Evolutionary conservation across 2,329 filamentous ascomycete species (phyloP), one percentile per base, ranked within the genome.

Genomic region (Aspergillus hortae): DNA sequence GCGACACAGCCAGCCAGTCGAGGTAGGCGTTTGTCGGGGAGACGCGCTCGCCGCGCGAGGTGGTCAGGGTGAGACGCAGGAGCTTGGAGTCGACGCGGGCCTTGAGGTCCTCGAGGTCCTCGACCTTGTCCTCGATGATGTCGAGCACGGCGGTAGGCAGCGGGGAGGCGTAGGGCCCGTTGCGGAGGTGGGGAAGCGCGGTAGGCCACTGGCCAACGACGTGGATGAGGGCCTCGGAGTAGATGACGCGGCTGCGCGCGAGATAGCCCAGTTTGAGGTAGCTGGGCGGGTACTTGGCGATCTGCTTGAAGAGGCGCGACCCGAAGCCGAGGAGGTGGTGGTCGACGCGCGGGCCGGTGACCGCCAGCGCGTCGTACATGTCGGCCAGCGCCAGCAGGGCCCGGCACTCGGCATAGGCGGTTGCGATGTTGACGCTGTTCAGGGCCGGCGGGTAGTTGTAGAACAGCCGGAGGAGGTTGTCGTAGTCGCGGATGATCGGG

Each of bases 271-370:
- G 81, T 52, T 92, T 92, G 44, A 96, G 82, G 67, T 96, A 97
- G 54, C 86, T 91, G 44, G 94, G 89, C 11, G 92, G 92, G 67
- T 96, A 96, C 72, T 96, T 96, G 48, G 92, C 91, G 57, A 96
- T 95, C 72, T 96, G 92, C 71, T 94, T 95, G 87, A 92, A 96
- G 2, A 97, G 80, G 1, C 90, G 83, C 19, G 88, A 89, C 63
- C 94, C 90, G 69, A 96, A 97, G 61, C 94, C 90, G 14, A 97
- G 78, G 12, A 97, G 80, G 69, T 97, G 92, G 74, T 97, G 92
- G 71, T 96, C 92, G 42, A 96, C 89, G 35, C 92, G 84, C 1
- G 90, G 89, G 0, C 92, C 92, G 7, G 95, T 90, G 14, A 96
- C 90, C 27, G 86, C 80, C 11, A 96, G 80, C 12, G 92, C 90